Percentiles rank a stretch among this genome's conserved stretches.
phyloP scores from a whole-genome alignment of 805 yeast genomes.

The Scheffersomyces amazonensis region DNA sequence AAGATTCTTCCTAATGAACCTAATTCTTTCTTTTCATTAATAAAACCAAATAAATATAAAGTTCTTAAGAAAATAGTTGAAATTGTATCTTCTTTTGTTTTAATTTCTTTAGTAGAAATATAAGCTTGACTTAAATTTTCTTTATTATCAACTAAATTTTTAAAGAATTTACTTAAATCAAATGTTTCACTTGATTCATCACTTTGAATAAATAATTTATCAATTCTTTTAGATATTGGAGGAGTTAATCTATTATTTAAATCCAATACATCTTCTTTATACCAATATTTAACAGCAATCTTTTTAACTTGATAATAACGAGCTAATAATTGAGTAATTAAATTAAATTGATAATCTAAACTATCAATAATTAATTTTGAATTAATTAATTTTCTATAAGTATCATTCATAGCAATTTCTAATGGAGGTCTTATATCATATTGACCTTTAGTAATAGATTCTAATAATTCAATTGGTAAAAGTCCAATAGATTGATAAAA shows the following conservation, averaged over 20 bases:
- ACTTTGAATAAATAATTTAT: conserved; percentile 17
- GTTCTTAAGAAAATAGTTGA: conserved; percentile 55
- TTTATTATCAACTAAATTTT: conserved; percentile 10
- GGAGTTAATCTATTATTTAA: conserved; percentile 55
- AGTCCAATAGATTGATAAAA: conserved; percentile 81
- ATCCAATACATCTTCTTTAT: conserved; percentile 38
- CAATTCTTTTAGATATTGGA: conserved; percentile 41
- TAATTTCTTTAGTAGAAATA: conserved; percentile 22
- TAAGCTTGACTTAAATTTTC: conserved; percentile 11
- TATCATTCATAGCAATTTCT: conserved; percentile 57
- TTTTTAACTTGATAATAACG: conserved; percentile 82
- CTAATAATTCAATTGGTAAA: conserved; percentile 58
- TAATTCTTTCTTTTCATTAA: conserved; percentile 40
- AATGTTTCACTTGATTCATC: conserved; percentile 16
- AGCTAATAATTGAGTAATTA: conserved; percentile 69
- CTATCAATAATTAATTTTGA: conserved; percentile 44
- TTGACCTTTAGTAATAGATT: conserved; percentile 63
- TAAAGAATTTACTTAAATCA: conserved; percentile 23
- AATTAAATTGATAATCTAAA: conserved; percentile 61
- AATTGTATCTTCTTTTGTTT: conserved; percentile 50
- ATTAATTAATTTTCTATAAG: conserved; percentile 56
- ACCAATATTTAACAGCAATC: conserved; percentile 56
- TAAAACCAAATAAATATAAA: conserved; percentile 49
- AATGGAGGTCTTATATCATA: conserved; percentile 62
- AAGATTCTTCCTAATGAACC: conserved; percentile 53